Evolutionary conservation across 75 land plant genomes (phyloP), one percentile per base, ranked within the genome.

Genomic region (Isoetes taiwanensis): DNA sequence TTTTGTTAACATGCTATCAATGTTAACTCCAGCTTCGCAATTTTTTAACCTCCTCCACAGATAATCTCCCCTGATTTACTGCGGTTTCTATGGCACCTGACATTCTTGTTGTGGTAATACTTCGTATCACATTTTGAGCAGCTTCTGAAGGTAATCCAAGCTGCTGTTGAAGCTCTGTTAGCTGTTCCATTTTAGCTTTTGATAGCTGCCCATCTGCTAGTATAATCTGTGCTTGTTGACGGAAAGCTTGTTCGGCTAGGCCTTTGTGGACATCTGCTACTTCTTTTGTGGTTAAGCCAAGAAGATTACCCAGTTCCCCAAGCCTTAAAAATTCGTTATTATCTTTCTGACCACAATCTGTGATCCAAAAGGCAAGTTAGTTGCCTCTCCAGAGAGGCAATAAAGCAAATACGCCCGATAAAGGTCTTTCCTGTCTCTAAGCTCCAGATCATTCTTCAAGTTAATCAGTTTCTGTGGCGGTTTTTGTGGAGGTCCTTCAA

Each of bases 151-250:
- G 86, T 43, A 93, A 61, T 6, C 89, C 88, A 25, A 84, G 76
- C 63, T 87, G 72, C 70, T 87, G 79, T 64, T 87, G 83, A 23
- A 84, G 68, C 52, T 81, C 81, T 35, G 64, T 76, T 10, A 93
- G 81, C 62, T 79, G 89, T 58, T 93, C 80, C 29, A 93, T 72
- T 41, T 76, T 74, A 1, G 72, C 77, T 58, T 86, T 81, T 9
- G 81, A 76, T 59, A 93, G 70, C 52, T 87, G 87, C 5, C 98
- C 98, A 77, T 93, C 98, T 40, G 95, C 98, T 21, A 93, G 73
- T 52, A 93, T 84, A 25, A 83, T 73, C 70, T 83, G 59, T 37
- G 98, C 98, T 61, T 87, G 77, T 42, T 93, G 64, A 40, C 71
- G 69, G 75, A 93, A 93, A 29, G 94, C 89, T 57, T 87, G 79